Evolutionary conservation across 768 basidiomycete species (phyloP).

Genomic region (Lyophyllum atratum): DNA sequence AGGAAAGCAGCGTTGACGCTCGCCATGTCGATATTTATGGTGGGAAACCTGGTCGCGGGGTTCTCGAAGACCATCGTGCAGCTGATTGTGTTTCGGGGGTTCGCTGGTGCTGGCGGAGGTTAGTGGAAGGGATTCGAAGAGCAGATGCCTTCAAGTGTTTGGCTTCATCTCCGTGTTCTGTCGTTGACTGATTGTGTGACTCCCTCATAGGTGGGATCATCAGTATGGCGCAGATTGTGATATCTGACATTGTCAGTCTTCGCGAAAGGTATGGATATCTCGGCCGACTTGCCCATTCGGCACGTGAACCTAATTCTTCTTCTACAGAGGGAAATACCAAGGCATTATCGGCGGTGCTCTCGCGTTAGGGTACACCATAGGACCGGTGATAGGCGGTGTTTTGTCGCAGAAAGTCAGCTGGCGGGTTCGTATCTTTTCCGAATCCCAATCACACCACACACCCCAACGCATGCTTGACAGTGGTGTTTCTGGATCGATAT

Average conservation of each 20-base stretch:
- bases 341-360: slow-evolving; percentile 64
- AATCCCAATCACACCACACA: background rate
- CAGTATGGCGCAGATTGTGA: slow-evolving; percentile 70
- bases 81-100: slow-evolving; percentile 67
- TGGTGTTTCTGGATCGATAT: slow-evolving; percentile 81
- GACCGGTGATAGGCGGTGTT: slow-evolving; percentile 69
- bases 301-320: background rate
- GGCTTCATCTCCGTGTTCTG: background rate
- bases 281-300: background rate
- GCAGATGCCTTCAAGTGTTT: background rate
- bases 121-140: slow-evolving; percentile 3
- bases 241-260: slow-evolving; percentile 72
- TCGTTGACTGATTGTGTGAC: background rate
- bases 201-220: slow-evolving; percentile 51
- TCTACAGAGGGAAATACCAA: slow-evolving; percentile 69
- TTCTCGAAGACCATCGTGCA: slow-evolving; percentile 65
- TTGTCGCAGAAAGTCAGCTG: slow-evolving; percentile 63
- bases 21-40: slow-evolving; percentile 63
- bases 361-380: slow-evolving; percentile 64
- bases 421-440: slow-evolving; percentile 43
- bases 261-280: slow-evolving; percentile 51
- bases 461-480: slow-evolving; percentile 23
- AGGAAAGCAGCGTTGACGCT: slow-evolving; percentile 60
- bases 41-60: slow-evolving; percentile 68
- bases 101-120: slow-evolving; percentile 71